Evolutionary conservation across 2,329 filamentous ascomycete genomes (phyloP).

Genomic region (Colletotrichum gigasporum): DNA sequence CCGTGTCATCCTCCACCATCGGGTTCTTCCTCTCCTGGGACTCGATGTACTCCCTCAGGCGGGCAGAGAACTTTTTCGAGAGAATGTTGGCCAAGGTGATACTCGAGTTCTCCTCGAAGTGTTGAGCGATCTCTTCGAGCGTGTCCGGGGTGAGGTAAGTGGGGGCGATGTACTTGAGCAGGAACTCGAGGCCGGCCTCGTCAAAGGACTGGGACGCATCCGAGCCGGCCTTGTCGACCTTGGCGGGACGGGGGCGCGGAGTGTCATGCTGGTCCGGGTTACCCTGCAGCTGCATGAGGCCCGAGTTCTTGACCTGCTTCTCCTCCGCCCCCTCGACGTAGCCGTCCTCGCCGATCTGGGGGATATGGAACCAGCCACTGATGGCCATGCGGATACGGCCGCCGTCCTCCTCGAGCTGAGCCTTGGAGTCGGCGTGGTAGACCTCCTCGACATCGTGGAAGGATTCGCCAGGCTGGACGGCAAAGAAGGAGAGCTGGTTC

Average conservation of each 20-base stretch:
- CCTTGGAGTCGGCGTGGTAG: conserved; percentile 73
- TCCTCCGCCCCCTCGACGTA: conserved; percentile 90
- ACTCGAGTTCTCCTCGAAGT: conserved; percentile 85
- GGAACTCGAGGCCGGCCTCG: conserved; percentile 84
- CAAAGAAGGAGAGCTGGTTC: conserved; percentile 98
- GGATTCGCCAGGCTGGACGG: conserved; percentile 96
- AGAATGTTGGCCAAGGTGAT: conserved; percentile 85
- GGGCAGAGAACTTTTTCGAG: conserved; percentile 77
- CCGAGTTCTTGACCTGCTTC: conserved; percentile 87
- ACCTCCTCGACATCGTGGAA: conserved; percentile 99
- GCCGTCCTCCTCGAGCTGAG: conserved; percentile 72
- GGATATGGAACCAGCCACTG: conserved; percentile 98
- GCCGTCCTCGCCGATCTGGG: conserved; percentile 91
- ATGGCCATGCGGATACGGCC: conserved; percentile 94
- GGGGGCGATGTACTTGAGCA: conserved; percentile 89
- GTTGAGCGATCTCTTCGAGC: conserved; percentile 80
- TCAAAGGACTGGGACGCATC: conserved; percentile 68
- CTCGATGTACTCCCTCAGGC: conserved; percentile 77
- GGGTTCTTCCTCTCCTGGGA: conserved; percentile 64
- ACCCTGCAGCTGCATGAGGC: conserved; percentile 90
- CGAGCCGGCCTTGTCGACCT: conserved; percentile 48
- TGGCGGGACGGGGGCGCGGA: conserved; percentile 71
- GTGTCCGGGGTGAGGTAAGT: conserved; percentile 93
- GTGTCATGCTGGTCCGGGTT: conserved; percentile 90
- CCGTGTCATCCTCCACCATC: conserved; percentile 58